Conservation (phyloP, 2,329 filamentous ascomycete genomes). For the Fusarium albidum region DNA sequence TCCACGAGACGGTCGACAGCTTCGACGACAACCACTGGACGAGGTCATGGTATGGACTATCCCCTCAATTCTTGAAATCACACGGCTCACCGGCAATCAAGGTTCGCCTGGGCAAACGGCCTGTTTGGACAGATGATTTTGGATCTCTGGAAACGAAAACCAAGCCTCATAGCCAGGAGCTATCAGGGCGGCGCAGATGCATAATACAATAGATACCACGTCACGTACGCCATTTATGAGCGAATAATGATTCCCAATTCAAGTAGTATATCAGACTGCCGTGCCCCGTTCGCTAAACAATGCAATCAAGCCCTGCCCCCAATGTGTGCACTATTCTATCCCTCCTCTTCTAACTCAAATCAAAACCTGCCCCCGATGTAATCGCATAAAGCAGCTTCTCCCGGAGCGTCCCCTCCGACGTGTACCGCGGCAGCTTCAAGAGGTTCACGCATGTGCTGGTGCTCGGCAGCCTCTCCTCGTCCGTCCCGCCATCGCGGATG, state of each 20-base stretch:
- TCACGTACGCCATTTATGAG: background rate
- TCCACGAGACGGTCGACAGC: slow-evolving; percentile 70
- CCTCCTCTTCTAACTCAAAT: slow-evolving; percentile 66
- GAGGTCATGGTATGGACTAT: slow-evolving; percentile 46
- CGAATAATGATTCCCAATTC: background rate
- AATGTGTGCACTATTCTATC: slow-evolving; percentile 5
- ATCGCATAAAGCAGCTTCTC: slow-evolving; percentile 90
- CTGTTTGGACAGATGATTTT: slow-evolving; percentile 86
- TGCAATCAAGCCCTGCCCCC: slow-evolving; percentile 19
- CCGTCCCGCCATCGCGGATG: slow-evolving; percentile 76
- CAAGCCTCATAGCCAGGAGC: slow-evolving; percentile 64
- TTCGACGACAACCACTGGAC: slow-evolving; percentile 45
- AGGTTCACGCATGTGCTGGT: slow-evolving; percentile 97
- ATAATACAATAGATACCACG: background rate
- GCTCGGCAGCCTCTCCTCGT: slow-evolving; percentile 80
- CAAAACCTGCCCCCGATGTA: slow-evolving; percentile 90
- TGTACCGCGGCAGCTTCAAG: slow-evolving; percentile 89
- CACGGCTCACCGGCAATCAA: slow-evolving; percentile 54
- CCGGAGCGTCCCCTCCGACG: slow-evolving; percentile 68
- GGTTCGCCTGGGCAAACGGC: slow-evolving; percentile 90
- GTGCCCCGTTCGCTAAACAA: slow-evolving; percentile 23
- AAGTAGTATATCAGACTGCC: background rate
- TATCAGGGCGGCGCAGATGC: slow-evolving; percentile 49
- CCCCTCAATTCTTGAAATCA: no score
- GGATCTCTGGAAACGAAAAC: slow-evolving; percentile 77